Conservation (phyloP, 2,329 filamentous ascomycete species). For the Alternaria dauci region DNA sequence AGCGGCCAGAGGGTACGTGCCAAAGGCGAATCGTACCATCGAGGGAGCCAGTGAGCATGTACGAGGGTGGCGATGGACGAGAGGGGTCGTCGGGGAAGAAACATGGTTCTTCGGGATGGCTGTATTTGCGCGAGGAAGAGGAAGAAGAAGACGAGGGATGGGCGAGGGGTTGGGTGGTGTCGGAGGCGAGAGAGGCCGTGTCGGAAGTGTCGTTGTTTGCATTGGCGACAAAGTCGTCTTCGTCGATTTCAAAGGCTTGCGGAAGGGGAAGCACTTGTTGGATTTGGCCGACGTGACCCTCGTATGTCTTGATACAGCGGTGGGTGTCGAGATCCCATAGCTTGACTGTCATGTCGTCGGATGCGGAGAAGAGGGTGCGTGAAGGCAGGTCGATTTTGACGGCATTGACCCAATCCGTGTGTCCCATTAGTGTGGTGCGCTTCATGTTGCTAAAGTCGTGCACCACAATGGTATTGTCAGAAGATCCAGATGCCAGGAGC, state of each 20-base stretch:
- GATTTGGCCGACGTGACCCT: slow-evolving; percentile 93
- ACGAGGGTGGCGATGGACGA: slow-evolving; percentile 80
- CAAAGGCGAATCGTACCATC: slow-evolving; percentile 93
- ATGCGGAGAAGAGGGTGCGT: slow-evolving; percentile 88
- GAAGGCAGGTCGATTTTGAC: slow-evolving; percentile 84
- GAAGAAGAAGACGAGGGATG: slow-evolving; percentile 19
- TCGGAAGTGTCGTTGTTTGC: slow-evolving; percentile 62
- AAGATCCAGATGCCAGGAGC: slow-evolving; percentile 85
- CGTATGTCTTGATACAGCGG: slow-evolving; percentile 77
- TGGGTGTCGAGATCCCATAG: slow-evolving; percentile 92
- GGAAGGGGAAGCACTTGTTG: slow-evolving; percentile 89
- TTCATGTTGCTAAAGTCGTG: slow-evolving; percentile 90
- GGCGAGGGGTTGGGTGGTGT: slow-evolving; percentile 20
- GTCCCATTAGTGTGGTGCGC: slow-evolving; percentile 80
- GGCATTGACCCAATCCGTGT: slow-evolving; percentile 96
- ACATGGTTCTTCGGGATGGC: slow-evolving; percentile 25
- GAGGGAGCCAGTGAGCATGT: slow-evolving; percentile 91
- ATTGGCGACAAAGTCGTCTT: slow-evolving; percentile 64
- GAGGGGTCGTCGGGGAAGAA: slow-evolving; percentile 68
- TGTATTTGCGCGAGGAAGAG: slow-evolving; percentile 8
- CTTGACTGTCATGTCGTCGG: slow-evolving; percentile 89
- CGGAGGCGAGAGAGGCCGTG: slow-evolving; percentile 47
- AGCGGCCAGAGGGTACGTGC: slow-evolving; percentile 84
- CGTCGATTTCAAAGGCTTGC: slow-evolving; percentile 87
- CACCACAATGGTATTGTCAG: slow-evolving; percentile 88